Evolutionary conservation across 208 protist species (phyloP).

Genomic region (Leishmania major): DNA sequence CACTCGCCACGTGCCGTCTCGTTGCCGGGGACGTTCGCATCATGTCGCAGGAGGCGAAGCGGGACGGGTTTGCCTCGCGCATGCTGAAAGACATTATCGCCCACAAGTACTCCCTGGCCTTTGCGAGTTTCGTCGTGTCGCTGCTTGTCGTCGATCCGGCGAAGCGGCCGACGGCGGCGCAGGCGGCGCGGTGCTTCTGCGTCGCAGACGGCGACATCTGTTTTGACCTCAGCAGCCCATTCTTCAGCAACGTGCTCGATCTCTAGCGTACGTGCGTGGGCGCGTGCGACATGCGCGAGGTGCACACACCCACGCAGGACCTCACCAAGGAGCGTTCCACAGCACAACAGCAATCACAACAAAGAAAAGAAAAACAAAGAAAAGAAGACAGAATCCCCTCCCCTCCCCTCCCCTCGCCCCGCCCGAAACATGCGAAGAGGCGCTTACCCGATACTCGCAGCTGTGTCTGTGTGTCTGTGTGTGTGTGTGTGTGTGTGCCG

Average conservation of each 20-base stretch:
- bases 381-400: not conserved
- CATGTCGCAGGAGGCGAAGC: constrained; percentile 77
- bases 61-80: constrained; percentile 64
- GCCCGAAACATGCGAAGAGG: not conserved
- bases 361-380: too few relatives aligned
- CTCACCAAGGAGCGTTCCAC: too few relatives aligned
- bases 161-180: constrained; percentile 69
- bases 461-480: not conserved
- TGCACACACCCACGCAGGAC: too few relatives aligned
- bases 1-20: constrained; percentile 72
- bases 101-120: constrained; percentile 61
- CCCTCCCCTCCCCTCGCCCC: not conserved
- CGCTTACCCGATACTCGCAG: not conserved
- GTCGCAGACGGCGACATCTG: constrained; percentile 43
- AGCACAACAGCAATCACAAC: too few relatives aligned
- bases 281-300: not conserved
- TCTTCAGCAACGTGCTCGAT: constrained; percentile 79
- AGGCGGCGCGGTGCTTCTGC: constrained; percentile 60
- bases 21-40: constrained; percentile 57
- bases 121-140: constrained; percentile 81
- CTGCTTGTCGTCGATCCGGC: constrained; percentile 67
- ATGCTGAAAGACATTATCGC: constrained; percentile 71
- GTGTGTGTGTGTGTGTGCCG: not conserved
- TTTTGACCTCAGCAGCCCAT: constrained; percentile 60
- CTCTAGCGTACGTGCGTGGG: constrained; percentile 21